Percentiles rank a stretch among this genome's conserved stretches.
These are phyloP conservation scores for Annulohypoxylon moriforme DNA, from an alignment of 495 filamentous ascomycete genomes.

Conservation along the genomic window DNA sequence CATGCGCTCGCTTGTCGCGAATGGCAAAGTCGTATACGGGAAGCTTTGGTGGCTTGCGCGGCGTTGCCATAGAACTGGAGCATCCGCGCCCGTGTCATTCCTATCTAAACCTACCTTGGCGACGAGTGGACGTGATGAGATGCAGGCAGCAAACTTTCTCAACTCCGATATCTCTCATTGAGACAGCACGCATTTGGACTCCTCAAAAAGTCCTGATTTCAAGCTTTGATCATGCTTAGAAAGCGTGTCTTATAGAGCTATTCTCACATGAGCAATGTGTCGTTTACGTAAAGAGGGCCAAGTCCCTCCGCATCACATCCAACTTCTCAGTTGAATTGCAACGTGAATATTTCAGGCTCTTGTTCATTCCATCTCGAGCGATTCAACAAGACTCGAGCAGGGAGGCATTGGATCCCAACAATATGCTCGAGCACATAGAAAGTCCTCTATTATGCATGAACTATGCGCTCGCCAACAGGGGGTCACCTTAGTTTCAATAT, in stretches of 20 bases:
- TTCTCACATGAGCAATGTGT: slow-evolving; percentile 13
- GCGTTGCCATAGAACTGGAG: slow-evolving; percentile 34
- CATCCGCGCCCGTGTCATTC: slow-evolving; percentile 23
- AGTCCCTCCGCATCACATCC: slow-evolving; percentile 20
- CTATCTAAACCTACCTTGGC: slow-evolving; percentile 35
- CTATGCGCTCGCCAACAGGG: neutral
- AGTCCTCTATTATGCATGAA: slow-evolving; percentile 1
- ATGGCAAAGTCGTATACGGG: slow-evolving; percentile 25
- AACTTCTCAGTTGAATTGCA: slow-evolving; percentile 14
- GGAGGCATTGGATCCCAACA: neutral
- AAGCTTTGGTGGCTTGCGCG: slow-evolving; percentile 31
- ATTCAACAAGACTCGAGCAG: neutral
- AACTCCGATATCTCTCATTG: slow-evolving; percentile 25
- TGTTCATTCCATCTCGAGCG: slow-evolving; percentile 11
- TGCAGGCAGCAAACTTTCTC: slow-evolving; percentile 43
- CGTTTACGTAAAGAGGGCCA: slow-evolving; percentile 19
- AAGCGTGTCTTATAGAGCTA: slow-evolving; percentile 4
- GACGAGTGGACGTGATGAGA: slow-evolving; percentile 32
- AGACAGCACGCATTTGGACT: slow-evolving; percentile 20
- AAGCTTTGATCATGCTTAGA: slow-evolving; percentile 12
- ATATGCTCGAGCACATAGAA: neutral
- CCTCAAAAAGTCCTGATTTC: slow-evolving; percentile 6
- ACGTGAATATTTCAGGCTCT: slow-evolving; percentile 11
- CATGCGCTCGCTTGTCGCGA: slow-evolving; percentile 30
- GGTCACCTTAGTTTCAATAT: neutral